These are phyloP conservation scores for Luvunga scandens DNA, from an alignment of 345 rosid species.

Conservation along the genomic window DNA sequence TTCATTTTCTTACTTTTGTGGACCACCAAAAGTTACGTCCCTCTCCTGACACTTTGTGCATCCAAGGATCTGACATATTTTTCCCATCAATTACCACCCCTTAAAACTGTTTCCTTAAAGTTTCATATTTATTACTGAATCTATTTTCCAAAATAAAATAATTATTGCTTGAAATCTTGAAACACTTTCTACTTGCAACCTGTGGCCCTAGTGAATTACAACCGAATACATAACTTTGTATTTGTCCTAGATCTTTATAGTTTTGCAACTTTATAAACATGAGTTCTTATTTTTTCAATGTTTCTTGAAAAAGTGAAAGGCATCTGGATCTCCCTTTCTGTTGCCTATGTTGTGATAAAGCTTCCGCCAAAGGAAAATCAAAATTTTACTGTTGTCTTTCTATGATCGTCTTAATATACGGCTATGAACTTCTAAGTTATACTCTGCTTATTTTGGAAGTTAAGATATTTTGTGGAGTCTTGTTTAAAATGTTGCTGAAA, in stretches of 20 bases:
- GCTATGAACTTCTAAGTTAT: neutral
- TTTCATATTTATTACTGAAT: neutral
- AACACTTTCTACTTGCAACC: neutral
- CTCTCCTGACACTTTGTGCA: neutral
- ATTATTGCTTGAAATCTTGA: neutral
- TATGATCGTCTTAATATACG: neutral
- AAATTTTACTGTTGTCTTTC: neutral
- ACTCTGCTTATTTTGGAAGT: neutral
- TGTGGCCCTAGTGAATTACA: neutral
- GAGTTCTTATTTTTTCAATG: too few species aligned
- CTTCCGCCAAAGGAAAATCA: neutral
- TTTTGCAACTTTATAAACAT: neutral
- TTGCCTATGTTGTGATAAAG: neutral
- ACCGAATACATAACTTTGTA: neutral
- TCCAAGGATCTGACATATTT: neutral
- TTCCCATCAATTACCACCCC: neutral
- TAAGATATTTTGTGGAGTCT: neutral
- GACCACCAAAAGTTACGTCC: neutral
- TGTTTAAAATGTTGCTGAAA: neutral
- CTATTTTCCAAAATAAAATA: neutral
- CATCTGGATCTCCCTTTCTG: neutral
- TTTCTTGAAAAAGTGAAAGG: too few species aligned
- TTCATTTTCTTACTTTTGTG: neutral
- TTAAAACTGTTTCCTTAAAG: neutral
- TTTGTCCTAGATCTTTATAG: neutral